Conservation (phyloP, 352 stramenopile genomes). For the Globisporangium radiosum region DNA sequence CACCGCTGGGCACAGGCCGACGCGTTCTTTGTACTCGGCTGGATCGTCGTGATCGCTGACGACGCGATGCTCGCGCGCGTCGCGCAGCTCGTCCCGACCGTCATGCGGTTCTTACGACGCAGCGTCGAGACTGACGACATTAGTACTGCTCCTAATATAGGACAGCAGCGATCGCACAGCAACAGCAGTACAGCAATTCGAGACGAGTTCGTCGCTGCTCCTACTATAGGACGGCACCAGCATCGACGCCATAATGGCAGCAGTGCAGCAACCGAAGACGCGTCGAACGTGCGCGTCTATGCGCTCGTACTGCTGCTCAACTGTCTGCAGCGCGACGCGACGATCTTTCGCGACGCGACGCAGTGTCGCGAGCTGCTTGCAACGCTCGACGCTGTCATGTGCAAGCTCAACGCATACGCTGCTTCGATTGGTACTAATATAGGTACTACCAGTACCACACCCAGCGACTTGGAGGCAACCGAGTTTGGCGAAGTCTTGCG, state of each 20-base stretch:
- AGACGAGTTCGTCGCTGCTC: not conserved
- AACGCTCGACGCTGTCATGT: slow-evolving; percentile 7
- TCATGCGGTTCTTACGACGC: slow-evolving; percentile 34
- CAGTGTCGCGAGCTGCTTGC: slow-evolving; percentile 1
- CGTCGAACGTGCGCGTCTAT: slow-evolving; percentile 65
- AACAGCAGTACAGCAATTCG: too few species aligned
- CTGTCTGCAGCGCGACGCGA: slow-evolving; percentile 48
- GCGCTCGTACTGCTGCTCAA: slow-evolving; percentile 71
- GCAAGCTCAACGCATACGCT: slow-evolving; percentile 2
- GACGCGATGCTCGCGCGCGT: slow-evolving; percentile 31
- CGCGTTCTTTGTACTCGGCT: slow-evolving; percentile 68
- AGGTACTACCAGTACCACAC: not conserved
- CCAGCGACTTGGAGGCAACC: slow-evolving; percentile 16
- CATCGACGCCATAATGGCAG: too few species aligned
- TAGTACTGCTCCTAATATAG: too few species aligned
- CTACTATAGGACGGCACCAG: not conserved
- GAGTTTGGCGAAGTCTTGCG: slow-evolving; percentile 60
- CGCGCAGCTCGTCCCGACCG: slow-evolving; percentile 32
- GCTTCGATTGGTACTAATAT: too few species aligned
- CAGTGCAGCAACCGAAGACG: slow-evolving; percentile 25
- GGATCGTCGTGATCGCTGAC: slow-evolving; percentile 65
- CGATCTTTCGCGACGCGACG: slow-evolving; percentile 16
- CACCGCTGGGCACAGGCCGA: slow-evolving; percentile 76
- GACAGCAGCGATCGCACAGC: too few species aligned
- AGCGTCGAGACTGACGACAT: slow-evolving; percentile 17